Percentiles rank a stretch among this genome's conserved stretches.
Evolutionary conservation across 176 grass and related monocot species (phyloP).

Genomic region (Rhynchospora breviuscula): DNA sequence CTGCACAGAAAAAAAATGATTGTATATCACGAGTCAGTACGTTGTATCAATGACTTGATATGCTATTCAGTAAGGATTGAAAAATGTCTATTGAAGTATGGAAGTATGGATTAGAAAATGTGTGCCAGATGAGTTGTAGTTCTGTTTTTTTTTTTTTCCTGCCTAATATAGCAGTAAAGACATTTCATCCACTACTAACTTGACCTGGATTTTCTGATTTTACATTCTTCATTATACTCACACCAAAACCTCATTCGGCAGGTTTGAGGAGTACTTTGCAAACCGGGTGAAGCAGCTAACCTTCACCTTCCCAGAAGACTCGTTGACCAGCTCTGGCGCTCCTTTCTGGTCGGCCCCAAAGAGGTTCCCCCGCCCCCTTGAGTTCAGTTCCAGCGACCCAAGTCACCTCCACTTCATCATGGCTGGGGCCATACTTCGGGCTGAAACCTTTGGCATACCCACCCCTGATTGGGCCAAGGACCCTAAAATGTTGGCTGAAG

Average conservation of each 20-base stretch:
- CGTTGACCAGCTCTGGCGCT: conserved; percentile 53
- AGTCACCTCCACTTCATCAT: conserved; percentile 55
- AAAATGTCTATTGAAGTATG: not conserved
- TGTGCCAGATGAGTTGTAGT: not conserved
- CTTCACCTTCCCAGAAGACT: conserved; percentile 76
- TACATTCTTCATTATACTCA: not conserved
- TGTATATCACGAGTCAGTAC: not conserved
- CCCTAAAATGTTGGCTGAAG: conserved; percentile 43
- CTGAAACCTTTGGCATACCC: conserved; percentile 56
- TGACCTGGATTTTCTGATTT: not conserved
- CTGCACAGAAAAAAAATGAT: not conserved
- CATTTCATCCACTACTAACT: not conserved
- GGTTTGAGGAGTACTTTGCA: conserved; percentile 85
- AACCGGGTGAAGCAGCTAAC: conserved; percentile 84
- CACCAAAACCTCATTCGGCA: conserved; percentile 19
- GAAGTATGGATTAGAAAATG: not conserved
- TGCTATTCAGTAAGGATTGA: not conserved
- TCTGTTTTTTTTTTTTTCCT: not conserved
- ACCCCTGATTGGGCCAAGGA: conserved; percentile 63
- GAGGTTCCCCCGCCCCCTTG: conserved; percentile 55
- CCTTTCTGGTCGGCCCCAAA: conserved; percentile 81
- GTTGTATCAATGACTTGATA: not conserved
- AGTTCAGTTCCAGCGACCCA: conserved; percentile 50
- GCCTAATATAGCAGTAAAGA: not conserved
- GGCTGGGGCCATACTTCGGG: conserved; percentile 68